Percentiles rank a stretch among this genome's conserved stretches.
phyloP scores from a whole-genome alignment of 1,139 yeast species.

The Blastobotrys capitulatus region DNA sequence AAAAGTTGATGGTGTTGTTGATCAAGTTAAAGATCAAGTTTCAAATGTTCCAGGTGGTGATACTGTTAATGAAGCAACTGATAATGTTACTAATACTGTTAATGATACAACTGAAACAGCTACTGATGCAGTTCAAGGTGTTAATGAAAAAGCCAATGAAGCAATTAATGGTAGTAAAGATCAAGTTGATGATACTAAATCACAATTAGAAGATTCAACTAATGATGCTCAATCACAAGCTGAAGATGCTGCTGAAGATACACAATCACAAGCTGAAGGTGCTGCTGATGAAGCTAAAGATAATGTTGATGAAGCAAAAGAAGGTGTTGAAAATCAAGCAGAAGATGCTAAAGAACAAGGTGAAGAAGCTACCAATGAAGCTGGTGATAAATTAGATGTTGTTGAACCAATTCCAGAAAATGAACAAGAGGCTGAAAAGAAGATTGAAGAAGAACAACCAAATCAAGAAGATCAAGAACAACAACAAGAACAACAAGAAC shows the following conservation, averaged over 20 bases:
- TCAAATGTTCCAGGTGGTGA: not conserved
- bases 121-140: no score
- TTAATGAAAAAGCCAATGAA: no score
- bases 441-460: not conserved
- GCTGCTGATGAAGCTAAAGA: not conserved
- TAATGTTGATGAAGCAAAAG: no score
- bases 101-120: no score
- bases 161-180: no score
- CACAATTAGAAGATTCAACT: no score
- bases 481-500: not conserved
- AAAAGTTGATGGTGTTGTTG: constrained; percentile 24
- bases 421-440: constrained; percentile 20
- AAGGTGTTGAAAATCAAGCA: not conserved
- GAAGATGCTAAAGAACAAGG: constrained; percentile 1
- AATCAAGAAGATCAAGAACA: constrained; percentile 5
- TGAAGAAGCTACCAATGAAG: constrained; percentile 16
- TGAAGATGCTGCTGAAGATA: not conserved
- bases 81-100: constrained; percentile 30
- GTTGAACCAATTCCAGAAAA: constrained; percentile 27
- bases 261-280: not conserved
- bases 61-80: not conserved
- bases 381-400: not conserved
- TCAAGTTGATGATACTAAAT: no score
- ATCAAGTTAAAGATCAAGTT: constrained; percentile 34
- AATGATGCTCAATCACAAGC: no score